Base-by-base conservation (phyloP, 192 early-diverging fungal genomes). In the Obelidium mucronatum region DNA sequence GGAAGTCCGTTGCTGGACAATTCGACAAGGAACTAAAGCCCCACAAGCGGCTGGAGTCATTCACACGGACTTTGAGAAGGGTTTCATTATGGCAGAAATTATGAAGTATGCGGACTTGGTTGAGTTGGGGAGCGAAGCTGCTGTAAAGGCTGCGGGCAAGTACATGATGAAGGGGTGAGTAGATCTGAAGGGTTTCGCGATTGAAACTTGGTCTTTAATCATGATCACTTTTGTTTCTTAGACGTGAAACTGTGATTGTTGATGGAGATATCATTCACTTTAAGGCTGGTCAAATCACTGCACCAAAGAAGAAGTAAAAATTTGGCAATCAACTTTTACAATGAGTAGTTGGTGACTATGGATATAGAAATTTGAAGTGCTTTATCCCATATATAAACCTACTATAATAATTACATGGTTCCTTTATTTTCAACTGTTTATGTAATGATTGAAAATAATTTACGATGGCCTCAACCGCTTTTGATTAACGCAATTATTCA, bases 1-100 rank as follows among this genome's bases (percentile, higher is more conserved):
- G 79, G 96, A 99, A 85, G 95, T 97, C 28, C 88, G 94, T 58
- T 94, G 94, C 36, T 98, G 95, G 95, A 96, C 95, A 35, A 92
- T 97, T 65, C 85, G 93, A 42, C 89, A 91, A 78, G 86, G 87
- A 37, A 88, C 90, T 53, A 93, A 93, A 83, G 94, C 94, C 51
- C 95, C 96, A 35, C 93, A 94, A 74, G 97, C 96, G 2, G 96
- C 96, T 31, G 92, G 94, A 79, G 93, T 92, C 39, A 98, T 99
- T 83, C 96, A 99, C 80, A 87, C 92, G 35, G 94, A 95, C 72
- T 94, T 95, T 82, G 90, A 88, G 75, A 78, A 82, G 75, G 93
- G 91, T 63, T 97, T 98, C 64, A 96, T 98, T 81, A 93, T 95
- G 91, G 96, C 93, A 36, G 97, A 98, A 84, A 81, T 81, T 39